Conservation (phyloP, 192 early-diverging fungal genomes). For the Dissophora globulifera region DNA sequence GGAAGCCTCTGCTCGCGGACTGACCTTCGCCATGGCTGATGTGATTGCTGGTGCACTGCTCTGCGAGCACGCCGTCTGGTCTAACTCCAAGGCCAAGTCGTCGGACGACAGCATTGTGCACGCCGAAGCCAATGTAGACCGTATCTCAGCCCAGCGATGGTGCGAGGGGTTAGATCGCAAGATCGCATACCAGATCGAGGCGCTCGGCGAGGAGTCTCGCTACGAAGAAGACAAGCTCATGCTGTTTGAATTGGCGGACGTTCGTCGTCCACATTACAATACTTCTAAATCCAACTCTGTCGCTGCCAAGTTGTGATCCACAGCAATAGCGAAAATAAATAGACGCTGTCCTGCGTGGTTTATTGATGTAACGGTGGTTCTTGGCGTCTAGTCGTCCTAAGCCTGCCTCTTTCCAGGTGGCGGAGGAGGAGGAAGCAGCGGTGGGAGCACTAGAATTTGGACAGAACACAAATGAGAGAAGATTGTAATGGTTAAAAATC, state of each 20-base stretch:
- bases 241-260: constrained; percentile 43
- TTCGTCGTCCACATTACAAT: no score
- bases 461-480: background rate
- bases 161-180: constrained; percentile 34
- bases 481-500: background rate
- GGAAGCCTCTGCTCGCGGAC: constrained; percentile 59
- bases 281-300: no score
- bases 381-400: background rate
- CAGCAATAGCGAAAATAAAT: background rate
- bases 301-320: constrained; percentile 18
- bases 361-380: background rate
- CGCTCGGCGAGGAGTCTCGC: constrained; percentile 11
- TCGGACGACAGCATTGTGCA: background rate
- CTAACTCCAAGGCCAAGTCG: constrained; percentile 17
- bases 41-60: constrained; percentile 57
- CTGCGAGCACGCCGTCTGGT: constrained; percentile 61
- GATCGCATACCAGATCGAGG: constrained; percentile 29
- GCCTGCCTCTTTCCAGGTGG: constrained; percentile 39
- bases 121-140: constrained; percentile 24
- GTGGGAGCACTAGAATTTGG: constrained; percentile 20
- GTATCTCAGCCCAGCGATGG: constrained; percentile 37
- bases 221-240: constrained; percentile 51
- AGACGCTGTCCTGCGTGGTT: no score
- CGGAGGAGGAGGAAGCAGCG: constrained; percentile 46
- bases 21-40: constrained; percentile 64